A percentile compares a stretch with the other conserved stretches of the same genome.
Evolutionary conservation across 2,329 filamentous ascomycete species (phyloP).

Genomic region (Monosporascus sp.): DNA sequence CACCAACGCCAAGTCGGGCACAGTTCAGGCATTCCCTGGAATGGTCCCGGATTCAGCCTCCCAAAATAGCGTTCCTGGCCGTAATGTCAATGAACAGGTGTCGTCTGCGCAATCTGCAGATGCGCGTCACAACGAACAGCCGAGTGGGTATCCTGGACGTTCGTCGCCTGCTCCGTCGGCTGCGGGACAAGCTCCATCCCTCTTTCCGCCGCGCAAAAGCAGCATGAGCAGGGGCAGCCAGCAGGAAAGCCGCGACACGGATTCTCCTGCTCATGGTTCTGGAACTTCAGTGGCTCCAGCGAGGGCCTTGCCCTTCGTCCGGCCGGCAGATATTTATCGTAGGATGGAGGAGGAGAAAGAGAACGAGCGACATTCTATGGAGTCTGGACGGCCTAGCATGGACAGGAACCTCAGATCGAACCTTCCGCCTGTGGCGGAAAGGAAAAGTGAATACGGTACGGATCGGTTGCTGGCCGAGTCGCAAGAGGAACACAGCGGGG

Average conservation of each 20-base stretch:
- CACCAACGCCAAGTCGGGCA: background rate
- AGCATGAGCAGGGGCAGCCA: conserved; percentile 57
- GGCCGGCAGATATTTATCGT: conserved; percentile 73
- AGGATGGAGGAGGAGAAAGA: conserved; percentile 62
- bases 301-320: conserved; percentile 56
- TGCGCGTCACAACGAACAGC: too few species aligned
- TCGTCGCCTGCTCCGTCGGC: conserved; percentile 18
- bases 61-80: too few species aligned
- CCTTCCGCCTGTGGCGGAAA: conserved; percentile 38
- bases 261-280: conserved; percentile 31
- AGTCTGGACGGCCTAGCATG: conserved; percentile 51
- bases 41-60: too few species aligned
- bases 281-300: conserved; percentile 29
- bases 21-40: too few species aligned
- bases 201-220: conserved; percentile 57
- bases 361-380: conserved; percentile 49
- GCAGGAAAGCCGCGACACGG: conserved; percentile 27
- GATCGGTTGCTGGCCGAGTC: conserved; percentile 32
- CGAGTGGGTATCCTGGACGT: too few species aligned
- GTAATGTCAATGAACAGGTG: too few species aligned
- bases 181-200: conserved; percentile 27
- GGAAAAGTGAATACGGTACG: conserved; percentile 54
- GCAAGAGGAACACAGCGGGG: conserved; percentile 3
- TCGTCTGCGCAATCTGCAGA: too few species aligned
- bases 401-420: conserved; percentile 34